Evolutionary conservation across 768 basidiomycete species (phyloP).

Genomic region (Podaxis pistillaris): DNA sequence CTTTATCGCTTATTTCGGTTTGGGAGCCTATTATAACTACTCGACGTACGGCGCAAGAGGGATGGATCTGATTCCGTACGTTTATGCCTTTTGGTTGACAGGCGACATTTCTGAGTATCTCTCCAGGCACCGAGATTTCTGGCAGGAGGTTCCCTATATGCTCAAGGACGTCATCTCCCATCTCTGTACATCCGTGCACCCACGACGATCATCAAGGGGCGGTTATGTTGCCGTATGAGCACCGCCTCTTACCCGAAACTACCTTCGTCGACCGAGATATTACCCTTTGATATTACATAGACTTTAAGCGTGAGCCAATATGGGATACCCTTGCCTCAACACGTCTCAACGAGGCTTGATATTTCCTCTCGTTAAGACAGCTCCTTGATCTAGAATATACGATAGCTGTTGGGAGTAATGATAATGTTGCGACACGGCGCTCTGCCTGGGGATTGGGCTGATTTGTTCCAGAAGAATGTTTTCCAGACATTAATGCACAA

Average conservation of each 20-base stretch:
- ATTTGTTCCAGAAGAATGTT: not conserved
- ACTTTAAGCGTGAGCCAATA: not conserved
- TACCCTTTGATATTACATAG: not conserved
- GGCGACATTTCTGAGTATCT: conserved; percentile 12
- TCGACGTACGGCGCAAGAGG: conserved; percentile 84
- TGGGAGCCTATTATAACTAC: conserved; percentile 89
- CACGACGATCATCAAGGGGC: conserved; percentile 59
- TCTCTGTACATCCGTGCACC: conserved; percentile 70
- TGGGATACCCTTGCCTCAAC: conserved; percentile 1
- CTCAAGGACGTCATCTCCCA: conserved; percentile 74
- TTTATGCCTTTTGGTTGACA: conserved; percentile 17
- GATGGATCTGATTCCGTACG: conserved; percentile 81
- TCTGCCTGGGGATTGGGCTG: not conserved
- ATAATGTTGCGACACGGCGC: not conserved
- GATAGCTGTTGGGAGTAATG: conserved; percentile 11
- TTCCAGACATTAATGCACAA: not conserved
- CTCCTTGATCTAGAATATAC: conserved; percentile 8
- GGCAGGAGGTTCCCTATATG: conserved; percentile 89
- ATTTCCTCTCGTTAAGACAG: not conserved
- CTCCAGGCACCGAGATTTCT: conserved; percentile 81
- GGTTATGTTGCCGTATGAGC: conserved; percentile 74
- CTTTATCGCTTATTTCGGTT: conserved; percentile 65
- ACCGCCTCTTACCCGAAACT: too few relatives aligned
- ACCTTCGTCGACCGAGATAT: not conserved
- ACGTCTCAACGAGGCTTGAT: not conserved